Conservation (phyloP, 495 filamentous ascomycete species). For the Entonaema liquescens region DNA sequence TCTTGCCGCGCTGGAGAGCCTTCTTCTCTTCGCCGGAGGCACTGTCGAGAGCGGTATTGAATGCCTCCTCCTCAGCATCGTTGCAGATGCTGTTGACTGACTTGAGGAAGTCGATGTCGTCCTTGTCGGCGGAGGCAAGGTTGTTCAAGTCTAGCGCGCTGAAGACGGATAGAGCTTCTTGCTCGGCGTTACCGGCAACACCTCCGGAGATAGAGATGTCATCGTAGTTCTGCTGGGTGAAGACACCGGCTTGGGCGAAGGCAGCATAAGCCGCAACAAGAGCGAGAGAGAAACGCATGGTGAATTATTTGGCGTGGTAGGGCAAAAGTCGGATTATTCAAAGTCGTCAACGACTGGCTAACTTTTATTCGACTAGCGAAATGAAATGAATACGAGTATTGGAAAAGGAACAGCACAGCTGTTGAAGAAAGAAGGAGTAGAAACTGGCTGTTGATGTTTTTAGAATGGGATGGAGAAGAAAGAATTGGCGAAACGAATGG, state of each 20-base stretch:
- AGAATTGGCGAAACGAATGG: constrained; percentile 5
- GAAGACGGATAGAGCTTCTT: constrained; percentile 50
- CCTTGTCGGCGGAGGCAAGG: constrained; percentile 48
- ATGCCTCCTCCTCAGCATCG: constrained; percentile 50
- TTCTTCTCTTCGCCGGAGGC: constrained; percentile 45
- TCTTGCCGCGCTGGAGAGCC: constrained; percentile 61
- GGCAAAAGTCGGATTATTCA: background rate
- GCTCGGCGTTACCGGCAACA: constrained; percentile 53
- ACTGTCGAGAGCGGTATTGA: constrained; percentile 52
- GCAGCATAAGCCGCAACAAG: constrained; percentile 37
- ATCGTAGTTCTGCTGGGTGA: constrained; percentile 42
- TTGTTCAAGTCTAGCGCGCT: constrained; percentile 47
- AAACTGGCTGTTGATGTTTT: constrained; percentile 45
- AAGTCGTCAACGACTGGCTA: constrained; percentile 28
- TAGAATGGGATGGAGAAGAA: constrained; percentile 45
- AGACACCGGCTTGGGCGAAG: constrained; percentile 42
- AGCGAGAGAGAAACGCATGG: constrained; percentile 45
- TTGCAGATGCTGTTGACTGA: constrained; percentile 51
- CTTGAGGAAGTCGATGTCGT: constrained; percentile 53
- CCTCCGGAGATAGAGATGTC: constrained; percentile 54
- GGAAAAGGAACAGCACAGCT: constrained; percentile 49
- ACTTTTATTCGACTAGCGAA: constrained; percentile 15
- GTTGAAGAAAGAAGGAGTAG: constrained; percentile 26
- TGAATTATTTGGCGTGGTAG: constrained; percentile 18
- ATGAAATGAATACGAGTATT: constrained; percentile 28